Evolutionary conservation across 192 early-diverging fungal species (phyloP).

Genomic region (Coemansia sp.): DNA sequence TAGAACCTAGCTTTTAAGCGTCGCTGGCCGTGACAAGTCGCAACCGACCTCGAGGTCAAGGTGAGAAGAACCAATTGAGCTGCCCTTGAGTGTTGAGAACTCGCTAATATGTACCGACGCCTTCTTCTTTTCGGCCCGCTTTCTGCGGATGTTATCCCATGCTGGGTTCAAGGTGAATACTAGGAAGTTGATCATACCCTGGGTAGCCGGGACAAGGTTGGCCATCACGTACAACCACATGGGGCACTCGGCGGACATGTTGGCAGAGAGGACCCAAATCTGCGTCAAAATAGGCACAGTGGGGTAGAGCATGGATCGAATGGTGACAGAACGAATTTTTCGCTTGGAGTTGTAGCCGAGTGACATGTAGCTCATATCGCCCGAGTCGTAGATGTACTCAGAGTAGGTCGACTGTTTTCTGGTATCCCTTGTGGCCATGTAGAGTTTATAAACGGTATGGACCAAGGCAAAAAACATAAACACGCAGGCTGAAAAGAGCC

Average conservation of each 20-base stretch:
- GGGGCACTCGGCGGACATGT: constrained; percentile 26
- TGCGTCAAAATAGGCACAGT: constrained; percentile 38
- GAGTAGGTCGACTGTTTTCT: neutral
- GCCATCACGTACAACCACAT: constrained; percentile 52
- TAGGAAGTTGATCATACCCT: constrained; percentile 44
- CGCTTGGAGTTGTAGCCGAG: constrained; percentile 1
- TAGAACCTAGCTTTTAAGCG: neutral
- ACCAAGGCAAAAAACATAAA: constrained; percentile 12
- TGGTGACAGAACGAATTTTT: constrained; percentile 13
- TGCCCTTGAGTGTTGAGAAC: neutral
- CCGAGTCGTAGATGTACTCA: neutral
- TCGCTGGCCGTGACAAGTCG: neutral
- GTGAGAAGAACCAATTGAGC: neutral
- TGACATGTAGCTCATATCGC: neutral
- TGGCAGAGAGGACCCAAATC: constrained; percentile 36
- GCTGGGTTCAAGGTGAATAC: constrained; percentile 24
- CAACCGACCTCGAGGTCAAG: neutral
- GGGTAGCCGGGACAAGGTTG: constrained; percentile 39
- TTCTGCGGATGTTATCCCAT: constrained; percentile 10
- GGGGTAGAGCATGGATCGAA: constrained; percentile 23
- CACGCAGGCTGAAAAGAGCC: constrained; percentile 23
- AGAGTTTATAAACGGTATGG: constrained; percentile 1
- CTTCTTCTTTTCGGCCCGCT: neutral
- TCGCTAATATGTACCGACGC: neutral
- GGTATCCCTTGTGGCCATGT: neutral